Base-by-base conservation (phyloP, 2,329 filamentous ascomycete species). In the Fusarium keratoplasticum region DNA sequence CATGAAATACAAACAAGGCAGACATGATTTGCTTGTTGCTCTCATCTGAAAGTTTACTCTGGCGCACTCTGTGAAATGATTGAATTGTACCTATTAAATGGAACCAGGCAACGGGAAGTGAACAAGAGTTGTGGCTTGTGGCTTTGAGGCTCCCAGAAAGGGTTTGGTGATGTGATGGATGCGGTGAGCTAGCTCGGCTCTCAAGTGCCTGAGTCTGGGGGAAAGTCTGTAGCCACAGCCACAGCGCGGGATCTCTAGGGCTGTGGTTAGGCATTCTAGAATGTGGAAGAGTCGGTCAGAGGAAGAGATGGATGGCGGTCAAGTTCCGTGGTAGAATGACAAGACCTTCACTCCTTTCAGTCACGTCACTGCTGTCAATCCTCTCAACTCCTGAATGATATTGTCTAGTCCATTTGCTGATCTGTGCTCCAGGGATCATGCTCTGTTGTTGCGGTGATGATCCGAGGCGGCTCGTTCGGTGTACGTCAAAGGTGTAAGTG, bases 381-480 rank as follows among this genome's bases (percentile, higher is more conserved):
- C 47, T 29, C 9, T n/a, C 20, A 2, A 33, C 31, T 55, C 27
- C 27, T 55, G 10, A 42, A 22, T 60, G 14, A 13, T 13, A 40
- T 57, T 13, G 20, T 36, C 31, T 25, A 31, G 54, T 11, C 44
- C 44, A 14, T 33, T 33, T 25, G 25, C 58, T 68, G 68, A 52
- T 61, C 44, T 36, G 20, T 54, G 54, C 59, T 61, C 61, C 42
- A 52, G 33, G 22, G 33, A 29, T 64, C 25, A 59, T 27, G 59
- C 60, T 60, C 59, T 74, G 72, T 74, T 74, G 72, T 66, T 74
- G 59, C 65, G 72, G 72, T 62, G 61, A 63, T 74, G 35, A 18
- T 44, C 71, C 61, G 38, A 69, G 22, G 38, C 31, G 14, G n/a
- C 35, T 36, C 25, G 14, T 57, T 73, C 14, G 25, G 44, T 29